Percentiles rank a stretch among this genome's conserved stretches.
Conservation (phyloP, 2,329 filamentous ascomycete genomes). For the Diaporthe sp. region DNA sequence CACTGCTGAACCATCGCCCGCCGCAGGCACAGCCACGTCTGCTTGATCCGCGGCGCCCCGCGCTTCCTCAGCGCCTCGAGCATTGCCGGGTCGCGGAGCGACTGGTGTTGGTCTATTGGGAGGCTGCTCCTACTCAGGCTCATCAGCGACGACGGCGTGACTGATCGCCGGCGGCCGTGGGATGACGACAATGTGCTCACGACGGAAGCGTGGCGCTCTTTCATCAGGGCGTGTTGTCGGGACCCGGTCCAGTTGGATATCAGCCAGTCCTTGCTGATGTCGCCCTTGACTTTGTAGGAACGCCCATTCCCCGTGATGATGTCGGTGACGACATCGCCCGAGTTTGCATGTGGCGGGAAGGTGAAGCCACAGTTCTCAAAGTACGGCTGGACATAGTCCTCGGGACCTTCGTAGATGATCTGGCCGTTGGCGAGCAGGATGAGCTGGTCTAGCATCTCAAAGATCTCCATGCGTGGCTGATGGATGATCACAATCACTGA, state of each 20-base stretch:
- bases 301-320: constrained; percentile 69
- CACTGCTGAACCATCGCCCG: constrained; percentile 68
- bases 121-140: constrained; percentile 45
- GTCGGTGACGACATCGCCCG: constrained; percentile 69
- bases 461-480: constrained; percentile 69
- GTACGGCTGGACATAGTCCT: constrained; percentile 55
- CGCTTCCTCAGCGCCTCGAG: constrained; percentile 57
- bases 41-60: constrained; percentile 58
- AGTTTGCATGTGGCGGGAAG: constrained; percentile 62
- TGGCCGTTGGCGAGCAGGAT: constrained; percentile 65
- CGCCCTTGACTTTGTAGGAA: constrained; percentile 57
- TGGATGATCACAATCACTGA: constrained; percentile 70
- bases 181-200: constrained; percentile 34
- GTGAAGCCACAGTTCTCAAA: constrained; percentile 64
- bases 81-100: constrained; percentile 46
- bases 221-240: constrained; percentile 39
- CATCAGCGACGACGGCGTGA: constrained; percentile 46
- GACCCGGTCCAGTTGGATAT: constrained; percentile 59
- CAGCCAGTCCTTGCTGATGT: constrained; percentile 59
- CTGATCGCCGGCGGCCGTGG: constrained; percentile 33
- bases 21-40: constrained; percentile 62
- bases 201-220: constrained; percentile 14
- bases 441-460: constrained; percentile 65
- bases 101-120: constrained; percentile 22
- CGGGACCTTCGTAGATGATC: constrained; percentile 64